Base-by-base conservation (phyloP, 1,284 basidiomycete species). In the Leccinum laetum region DNA sequence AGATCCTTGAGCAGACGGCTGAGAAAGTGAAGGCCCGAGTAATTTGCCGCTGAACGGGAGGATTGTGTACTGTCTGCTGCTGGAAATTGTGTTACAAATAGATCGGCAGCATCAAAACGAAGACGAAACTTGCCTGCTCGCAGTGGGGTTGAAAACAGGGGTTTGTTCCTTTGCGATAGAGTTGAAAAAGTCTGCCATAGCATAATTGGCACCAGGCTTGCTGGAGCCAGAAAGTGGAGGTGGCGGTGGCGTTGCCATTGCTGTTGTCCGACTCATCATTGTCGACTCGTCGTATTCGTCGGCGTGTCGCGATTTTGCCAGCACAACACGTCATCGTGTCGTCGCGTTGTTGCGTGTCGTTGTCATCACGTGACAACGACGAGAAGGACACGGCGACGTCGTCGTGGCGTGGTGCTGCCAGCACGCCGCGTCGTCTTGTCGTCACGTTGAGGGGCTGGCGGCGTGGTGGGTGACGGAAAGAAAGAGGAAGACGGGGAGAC, bases 141-240 rank as follows among this genome's bases (percentile, higher is more conserved):
- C 82, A 69, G 84, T 82, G 2, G 87, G 84, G 69, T 89, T 88
- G 75, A 91, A 92, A 82, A 90, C 89, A n/a, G 84, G 84, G 7
- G 87, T 81, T 73, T 93, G 90, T 65, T 93, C 89, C 61, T 88
- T 86, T 76, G 98, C 96, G 71, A 99, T 98, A n/a, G 93, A 88
- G 60, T 86, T 82, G 79, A 99, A 98, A 82, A 99, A 98, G 79
- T 99, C 98, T 41, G 90, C 80, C 63, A 93, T 83, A 21, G 83
- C 82, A 64, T 84, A 73, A 68, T 73, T 71, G n/a, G 68, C 66
- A 26, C 68, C 68, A 29, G 73, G 71, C 29, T 74, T 71, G 44
- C 69, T 66, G 49, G 61, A 59, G 29, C 72, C 65, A 32, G 77
- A 64, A 46, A 73, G 59, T 9, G 73, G 65, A 13, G 72, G 70